Base-by-base conservation (phyloP, 164 flowering plant genomes). In the Liquidambar formosana region DNA sequence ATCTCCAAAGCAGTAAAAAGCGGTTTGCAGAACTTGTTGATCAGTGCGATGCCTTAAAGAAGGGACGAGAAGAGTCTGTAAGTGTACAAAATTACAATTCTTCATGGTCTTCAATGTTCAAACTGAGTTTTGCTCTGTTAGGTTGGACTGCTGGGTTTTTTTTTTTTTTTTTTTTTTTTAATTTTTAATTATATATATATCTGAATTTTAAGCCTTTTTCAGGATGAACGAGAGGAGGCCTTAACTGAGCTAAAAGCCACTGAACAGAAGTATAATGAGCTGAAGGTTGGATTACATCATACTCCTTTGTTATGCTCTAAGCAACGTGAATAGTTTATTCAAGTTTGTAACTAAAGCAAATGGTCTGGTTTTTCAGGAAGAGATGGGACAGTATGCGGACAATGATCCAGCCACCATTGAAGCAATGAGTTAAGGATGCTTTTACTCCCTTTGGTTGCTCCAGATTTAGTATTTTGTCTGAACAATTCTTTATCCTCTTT, bases 341-440 rank as follows among this genome's bases (percentile, higher is more conserved):
- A 23, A 52, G 45, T 13, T 28, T 62, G 22, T 61, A 8, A 67
- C 16, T 44, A 13, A 26, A 54, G 10, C 60, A 52, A 43, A 43
- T 49, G 8, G 21, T 61, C 44, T 53, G 53, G 54, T 72, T 64
- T 57, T 73, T 47, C 81, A 93, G 99, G 86, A 83, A 26, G 98
- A 95, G 82, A 78, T 95, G 89, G 81, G 48, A 59, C 85, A 82
- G 48, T 91, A 85, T 82, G 89, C 96, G 47, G 99, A 91, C 79
- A 96, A 91, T 76, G 99, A 96, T 80, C 99, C 97, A 18, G 96
- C 96, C 73, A 84, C 96, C 26, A 80, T 90, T 75, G 99, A 91
- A 74, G 85, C 89, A 78, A 90, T 86, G 97, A 90, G 98, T 90
- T 82, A 73, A 77, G 88, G 14, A 48, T 71, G 65, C 43, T 63